Evolutionary conservation across 495 filamentous ascomycete species (phyloP), one percentile per base, ranked within the genome.

Genomic region (Penicillium tannophilum): DNA sequence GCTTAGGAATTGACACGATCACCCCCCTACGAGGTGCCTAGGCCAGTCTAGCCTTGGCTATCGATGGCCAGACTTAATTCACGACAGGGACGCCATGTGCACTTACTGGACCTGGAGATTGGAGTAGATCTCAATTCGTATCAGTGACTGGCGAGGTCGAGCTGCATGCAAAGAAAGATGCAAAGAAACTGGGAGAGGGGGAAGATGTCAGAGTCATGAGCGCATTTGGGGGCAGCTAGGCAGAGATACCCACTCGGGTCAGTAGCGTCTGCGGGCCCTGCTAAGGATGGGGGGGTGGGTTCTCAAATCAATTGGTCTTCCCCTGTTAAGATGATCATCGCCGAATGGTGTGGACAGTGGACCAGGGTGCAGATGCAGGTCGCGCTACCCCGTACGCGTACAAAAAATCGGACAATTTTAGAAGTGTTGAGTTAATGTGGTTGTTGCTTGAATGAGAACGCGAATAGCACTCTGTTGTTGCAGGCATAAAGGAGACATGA

Each of bases 241-340:
- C 56, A 56, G 59, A 54, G 45, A 60, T 65, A 65, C 62, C 67
- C 67, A 67, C 62, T 44, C 51, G 19, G 16, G 26, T 58, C 20
- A 43, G 58, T 62, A 63, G 58, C 46, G 57, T 44, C 41, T 56
- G 62, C 55, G 59, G 53, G 45, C 33, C 66, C 55, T 59, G 52
- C 53, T 63, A 55, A 54, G 57, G 54, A 49, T 20, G 39, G 45
- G 24, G 45, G 44, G 52, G 63, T 69, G 67, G 64, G 42, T 64
- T 65, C 54, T 56, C 49, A 26, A 64, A 44, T 61, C 39, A 53
- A 62, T 65, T 65, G 63, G 63, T 33, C 52, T 49, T 63, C 43
- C 26, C 26, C 52, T 59, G 52, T 48, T 48, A 63, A 58, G 59
- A 46, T 54, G 56, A 62, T 64, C 59, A 63, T 58, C 54, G 45